Evolutionary conservation across 2,329 filamentous ascomycete species (phyloP), one percentile per base, ranked within the genome.

Genomic region (Thermothelomyces thermophilus): DNA sequence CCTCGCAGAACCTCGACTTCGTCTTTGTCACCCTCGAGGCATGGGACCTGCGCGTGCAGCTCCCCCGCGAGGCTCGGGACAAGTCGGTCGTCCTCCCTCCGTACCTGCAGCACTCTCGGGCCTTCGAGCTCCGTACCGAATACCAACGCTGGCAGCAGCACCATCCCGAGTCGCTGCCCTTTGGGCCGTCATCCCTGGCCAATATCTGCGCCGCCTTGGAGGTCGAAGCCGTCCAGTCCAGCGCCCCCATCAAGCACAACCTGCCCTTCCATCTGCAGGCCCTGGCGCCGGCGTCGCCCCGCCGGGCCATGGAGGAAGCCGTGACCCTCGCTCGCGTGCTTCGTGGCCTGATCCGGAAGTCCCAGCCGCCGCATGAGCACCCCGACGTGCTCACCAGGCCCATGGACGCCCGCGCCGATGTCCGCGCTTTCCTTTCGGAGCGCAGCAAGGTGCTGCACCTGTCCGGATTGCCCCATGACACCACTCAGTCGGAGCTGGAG

Each of bases 111-210:
- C 93, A 98, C 74, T 96, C 93, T 34, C 85, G 93, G 54, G 95
- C 91, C 51, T 98, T 97, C 66, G 93, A 97, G 66, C 80, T 98
- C 51, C 87, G 93, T 56, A 95, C 90, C 63, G 93, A 98, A 72
- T 98, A 98, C 68, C 90, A 96, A 73, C 82, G 90, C 66, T 98
- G 93, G 90, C 93, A 97, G 71, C 89, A 94, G 63, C 91, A 97
- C 69, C 93, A 98, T 65, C 93, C 93, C 34, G 93, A 98, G 73
- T 96, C 91, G 50, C 79, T 98, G 48, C 91, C 93, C 2, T 98
- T 97, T 65, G 93, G 91, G 16, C 91, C 93, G 43, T 95, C 89
- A 52, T 94, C 93, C 68, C 79, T 98, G 58, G 86, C 90, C 62
- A 97, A 97, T 71, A 98, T 98, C 68, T 98, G 93, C 73, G 93